Base-by-base conservation (phyloP, 495 filamentous ascomycete genomes). In the Penicillium bovifimosum region DNA sequence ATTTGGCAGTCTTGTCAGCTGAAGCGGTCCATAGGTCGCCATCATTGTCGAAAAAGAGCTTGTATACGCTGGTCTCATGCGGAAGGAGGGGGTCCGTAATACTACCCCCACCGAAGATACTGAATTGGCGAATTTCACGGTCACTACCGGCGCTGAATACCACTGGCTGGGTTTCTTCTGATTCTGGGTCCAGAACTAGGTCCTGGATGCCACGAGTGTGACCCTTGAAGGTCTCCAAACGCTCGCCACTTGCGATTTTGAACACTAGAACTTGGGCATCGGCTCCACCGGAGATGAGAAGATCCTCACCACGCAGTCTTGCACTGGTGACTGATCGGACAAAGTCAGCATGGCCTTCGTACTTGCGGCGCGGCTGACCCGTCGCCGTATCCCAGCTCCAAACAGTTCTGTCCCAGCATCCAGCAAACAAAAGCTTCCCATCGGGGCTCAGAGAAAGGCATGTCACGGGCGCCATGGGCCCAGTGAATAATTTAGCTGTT, bases 61-160 rank as follows among this genome's bases (percentile, higher is more conserved):
- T 84, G 67, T 96, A 88, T 10, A 98, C 85, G 54, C 85, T 93
- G 3, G 93, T 98, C 18, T 95, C 90, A 68, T 96, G 92, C 41
- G 85, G 84, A 10, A 87, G 67, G 28, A 96, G 80, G 1, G 87
- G 81, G 10, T 80, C 77, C 0, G 75, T 71, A 45, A 55, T 58
- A 75, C 73, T 69, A 69, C 77, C 67, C 71, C 66, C 76, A 1
- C 38, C 59, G 14, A 75, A 61, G 17, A 73, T 56, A 46, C 63
- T 66, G 51, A 73, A 72, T n/a, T 82, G 80, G 3, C 89, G 80
- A 51, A 97, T 91, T 53, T 95, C 86, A 40, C 87, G 81, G 54
- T 95, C 89, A 52, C 86, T 92, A 52, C 88, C 88, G 6, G 87
- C 86, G 48, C 87, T 90, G 58, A 91, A 84, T 1, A 96, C 58